Percentiles rank a stretch among this genome's conserved stretches.
These are phyloP conservation scores for Bathelium albidoporum DNA, from an alignment of 495 filamentous ascomycete genomes.

Conservation along the genomic window DNA sequence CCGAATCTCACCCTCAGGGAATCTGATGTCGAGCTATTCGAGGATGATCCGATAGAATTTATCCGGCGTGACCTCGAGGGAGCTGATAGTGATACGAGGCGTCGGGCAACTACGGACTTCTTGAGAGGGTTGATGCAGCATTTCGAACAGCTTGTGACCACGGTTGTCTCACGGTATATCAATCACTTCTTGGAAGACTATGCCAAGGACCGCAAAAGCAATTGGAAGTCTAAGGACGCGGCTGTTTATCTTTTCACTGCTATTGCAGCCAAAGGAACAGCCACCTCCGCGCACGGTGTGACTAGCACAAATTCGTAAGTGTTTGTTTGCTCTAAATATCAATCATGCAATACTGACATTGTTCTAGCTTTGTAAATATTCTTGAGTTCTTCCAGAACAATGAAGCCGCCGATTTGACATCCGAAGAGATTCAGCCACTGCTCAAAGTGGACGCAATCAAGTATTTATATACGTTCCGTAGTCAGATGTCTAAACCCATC, in stretches of 20 bases:
- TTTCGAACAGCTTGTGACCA: constrained; percentile 75
- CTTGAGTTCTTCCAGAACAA: constrained; percentile 87
- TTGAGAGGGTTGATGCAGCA: constrained; percentile 74
- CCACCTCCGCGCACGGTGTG: constrained; percentile 78
- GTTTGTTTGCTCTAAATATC: background rate
- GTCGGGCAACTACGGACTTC: constrained; percentile 90
- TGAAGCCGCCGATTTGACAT: constrained; percentile 71
- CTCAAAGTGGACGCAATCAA: constrained; percentile 97
- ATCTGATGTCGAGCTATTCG: constrained; percentile 89
- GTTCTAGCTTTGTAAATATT: constrained; percentile 47
- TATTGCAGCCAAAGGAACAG: constrained; percentile 79
- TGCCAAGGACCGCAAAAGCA: constrained; percentile 51
- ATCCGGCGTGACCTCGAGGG: constrained; percentile 93
- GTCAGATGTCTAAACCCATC: constrained; percentile 72
- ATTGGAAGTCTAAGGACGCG: constrained; percentile 97
- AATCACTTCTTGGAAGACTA: constrained; percentile 66
- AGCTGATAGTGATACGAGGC: constrained; percentile 84
- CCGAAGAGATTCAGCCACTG: constrained; percentile 62
- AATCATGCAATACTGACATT: background rate
- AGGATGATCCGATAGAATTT: constrained; percentile 98
- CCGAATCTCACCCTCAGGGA: constrained; percentile 85
- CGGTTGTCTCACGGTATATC: constrained; percentile 70
- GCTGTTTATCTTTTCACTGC: constrained; percentile 91
- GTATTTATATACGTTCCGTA: constrained; percentile 90
- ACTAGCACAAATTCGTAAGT: constrained; percentile 69